A percentile compares a stretch with the other conserved stretches of the same genome.
These are phyloP conservation scores for Leucosporidium scottii DNA, from an alignment of 768 basidiomycete genomes.

Conservation along the genomic window DNA sequence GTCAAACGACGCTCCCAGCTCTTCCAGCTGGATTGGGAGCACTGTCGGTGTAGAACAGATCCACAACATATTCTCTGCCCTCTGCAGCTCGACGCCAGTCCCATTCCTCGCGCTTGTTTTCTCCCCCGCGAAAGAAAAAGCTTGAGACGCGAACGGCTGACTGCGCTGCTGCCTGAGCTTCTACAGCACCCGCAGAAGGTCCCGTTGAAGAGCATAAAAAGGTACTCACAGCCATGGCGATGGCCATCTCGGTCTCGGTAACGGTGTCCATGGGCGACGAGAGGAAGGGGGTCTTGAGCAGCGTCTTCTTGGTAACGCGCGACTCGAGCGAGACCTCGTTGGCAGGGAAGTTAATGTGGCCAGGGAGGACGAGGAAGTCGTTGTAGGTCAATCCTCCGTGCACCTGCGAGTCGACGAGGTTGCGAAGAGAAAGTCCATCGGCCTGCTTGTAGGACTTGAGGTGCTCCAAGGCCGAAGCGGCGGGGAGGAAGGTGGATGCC, in stretches of 20 bases:
- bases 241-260: slow-evolving; percentile 89
- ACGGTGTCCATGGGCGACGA: slow-evolving; percentile 99
- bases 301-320: slow-evolving; percentile 71
- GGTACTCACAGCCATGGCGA: slow-evolving; percentile 72
- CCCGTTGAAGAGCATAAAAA: not conserved
- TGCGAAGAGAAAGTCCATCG: slow-evolving; percentile 76
- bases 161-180: not conserved
- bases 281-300: slow-evolving; percentile 89
- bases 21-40: too few relatives aligned
- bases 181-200: not conserved
- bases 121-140: slow-evolving; percentile 2
- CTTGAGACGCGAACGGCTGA: not conserved
- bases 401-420: slow-evolving; percentile 78
- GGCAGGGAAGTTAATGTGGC: slow-evolving; percentile 89
- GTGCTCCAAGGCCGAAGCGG: slow-evolving; percentile 64
- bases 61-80: not conserved
- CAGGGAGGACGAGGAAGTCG: slow-evolving; percentile 80
- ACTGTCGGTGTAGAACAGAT: not conserved
- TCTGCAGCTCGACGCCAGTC: too few relatives aligned
- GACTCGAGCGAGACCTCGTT: slow-evolving; percentile 73
- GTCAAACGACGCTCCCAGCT: too few relatives aligned
- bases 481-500: slow-evolving; percentile 51
- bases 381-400: slow-evolving; percentile 96
- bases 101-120: too few relatives aligned
- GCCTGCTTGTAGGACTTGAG: slow-evolving; percentile 60